Percentiles rank a stretch among this genome's conserved stretches.
phyloP scores from a whole-genome alignment of 495 filamentous ascomycete genomes.

The Letharia lupina region DNA sequence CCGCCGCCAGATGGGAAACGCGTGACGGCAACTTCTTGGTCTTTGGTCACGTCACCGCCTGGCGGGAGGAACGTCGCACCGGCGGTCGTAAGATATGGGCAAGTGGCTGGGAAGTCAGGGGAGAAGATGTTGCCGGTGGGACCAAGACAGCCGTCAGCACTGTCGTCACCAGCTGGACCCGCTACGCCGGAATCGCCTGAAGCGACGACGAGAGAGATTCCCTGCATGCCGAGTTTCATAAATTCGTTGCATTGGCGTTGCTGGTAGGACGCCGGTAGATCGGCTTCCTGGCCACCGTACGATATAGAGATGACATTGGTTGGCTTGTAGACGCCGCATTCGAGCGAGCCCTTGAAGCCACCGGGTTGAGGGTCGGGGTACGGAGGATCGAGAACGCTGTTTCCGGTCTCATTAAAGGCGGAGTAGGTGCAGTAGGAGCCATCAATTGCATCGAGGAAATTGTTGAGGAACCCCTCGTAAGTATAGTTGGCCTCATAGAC shows the following conservation, averaged over 20 bases:
- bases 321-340: conserved; percentile 47
- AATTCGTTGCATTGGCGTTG: conserved; percentile 50
- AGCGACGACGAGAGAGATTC: conserved; percentile 53
- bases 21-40: conserved; percentile 35
- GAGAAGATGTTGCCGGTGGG: conserved; percentile 36
- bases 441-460: conserved; percentile 54
- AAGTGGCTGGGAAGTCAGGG: conserved; percentile 44
- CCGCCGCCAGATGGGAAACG: conserved; percentile 53
- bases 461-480: conserved; percentile 34
- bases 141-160: conserved; percentile 26
- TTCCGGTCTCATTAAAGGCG: conserved; percentile 35
- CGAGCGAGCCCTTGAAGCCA: conserved; percentile 48
- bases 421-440: conserved; percentile 47
- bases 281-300: conserved; percentile 47
- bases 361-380: conserved; percentile 40
- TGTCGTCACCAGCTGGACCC: conserved; percentile 32
- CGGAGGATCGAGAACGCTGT: conserved; percentile 38
- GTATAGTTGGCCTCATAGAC: conserved; percentile 33
- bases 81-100: conserved; percentile 44
- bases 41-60: conserved; percentile 29
- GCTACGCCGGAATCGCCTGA: conserved; percentile 54
- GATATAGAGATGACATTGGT: conserved; percentile 43
- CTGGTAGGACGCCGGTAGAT: conserved; percentile 44
- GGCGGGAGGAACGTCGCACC: conserved; percentile 40
- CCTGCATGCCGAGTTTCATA: conserved; percentile 59